Conservation (phyloP, 2,329 filamentous ascomycete genomes). For the Fusarium veterinarium region DNA sequence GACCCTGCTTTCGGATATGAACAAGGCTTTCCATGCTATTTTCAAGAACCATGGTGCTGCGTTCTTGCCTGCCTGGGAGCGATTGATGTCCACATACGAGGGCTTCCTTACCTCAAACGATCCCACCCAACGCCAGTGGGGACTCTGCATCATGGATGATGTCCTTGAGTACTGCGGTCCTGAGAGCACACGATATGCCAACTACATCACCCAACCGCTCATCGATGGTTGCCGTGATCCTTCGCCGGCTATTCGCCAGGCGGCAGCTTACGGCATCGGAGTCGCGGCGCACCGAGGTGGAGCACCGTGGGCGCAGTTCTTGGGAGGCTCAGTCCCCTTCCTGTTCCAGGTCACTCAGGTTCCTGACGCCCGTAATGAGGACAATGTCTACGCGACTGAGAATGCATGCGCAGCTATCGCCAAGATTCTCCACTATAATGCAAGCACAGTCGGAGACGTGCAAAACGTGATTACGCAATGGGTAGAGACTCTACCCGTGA, state of each 20-base stretch:
- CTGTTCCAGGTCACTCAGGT: conserved; percentile 88
- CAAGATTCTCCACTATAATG: conserved; percentile 94
- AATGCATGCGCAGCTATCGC: conserved; percentile 97
- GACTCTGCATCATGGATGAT: conserved; percentile 98
- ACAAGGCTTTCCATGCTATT: conserved; percentile 98
- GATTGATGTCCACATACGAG: conserved; percentile 85
- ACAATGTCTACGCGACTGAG: conserved; percentile 96
- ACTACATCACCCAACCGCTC: conserved; percentile 87
- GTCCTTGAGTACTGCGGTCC: conserved; percentile 96
- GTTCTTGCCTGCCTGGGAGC: conserved; percentile 91
- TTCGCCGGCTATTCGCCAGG: conserved; percentile 92
- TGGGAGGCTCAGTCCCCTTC: conserved; percentile 80
- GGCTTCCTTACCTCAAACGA: conserved; percentile 84
- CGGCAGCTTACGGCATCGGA: conserved; percentile 94
- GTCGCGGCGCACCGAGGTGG: conserved; percentile 95
- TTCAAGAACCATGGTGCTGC: conserved; percentile 93
- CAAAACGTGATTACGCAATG: conserved; percentile 85
- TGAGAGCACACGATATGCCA: conserved; percentile 86
- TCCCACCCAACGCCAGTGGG: conserved; percentile 95
- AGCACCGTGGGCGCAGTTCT: conserved; percentile 86
- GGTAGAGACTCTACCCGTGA: conserved; percentile 90
- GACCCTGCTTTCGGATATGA: conserved; percentile 97
- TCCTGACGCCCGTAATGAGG: conserved; percentile 85
- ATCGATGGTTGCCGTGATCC: conserved; percentile 86
- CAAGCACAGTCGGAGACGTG: conserved; percentile 77